Evolutionary conservation across 176 grass and related monocot genomes (phyloP).

Genomic region (Paspalum notatum): DNA sequence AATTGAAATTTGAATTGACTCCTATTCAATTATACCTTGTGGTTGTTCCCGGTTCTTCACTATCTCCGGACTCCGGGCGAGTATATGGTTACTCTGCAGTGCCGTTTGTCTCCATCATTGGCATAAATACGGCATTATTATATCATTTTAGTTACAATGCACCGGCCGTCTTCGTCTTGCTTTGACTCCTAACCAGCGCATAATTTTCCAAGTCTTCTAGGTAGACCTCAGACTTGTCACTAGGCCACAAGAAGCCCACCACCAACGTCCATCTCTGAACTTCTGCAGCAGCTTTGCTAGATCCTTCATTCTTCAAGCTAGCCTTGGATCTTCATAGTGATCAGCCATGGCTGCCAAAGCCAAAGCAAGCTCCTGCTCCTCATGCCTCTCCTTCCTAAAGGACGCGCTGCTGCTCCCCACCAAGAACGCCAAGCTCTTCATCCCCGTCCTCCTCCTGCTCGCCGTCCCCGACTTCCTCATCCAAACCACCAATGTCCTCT

Average conservation of each 20-base stretch:
- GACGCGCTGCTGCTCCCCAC: constrained; percentile 27
- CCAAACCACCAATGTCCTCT: background rate
- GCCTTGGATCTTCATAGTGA: background rate
- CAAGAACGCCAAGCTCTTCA: constrained; percentile 33
- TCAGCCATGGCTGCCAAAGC: constrained; percentile 31
- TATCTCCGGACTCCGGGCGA: too few relatives aligned
- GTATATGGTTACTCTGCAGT: too few relatives aligned
- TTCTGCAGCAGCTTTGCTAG: background rate
- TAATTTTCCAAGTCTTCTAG: background rate
- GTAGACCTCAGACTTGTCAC: background rate
- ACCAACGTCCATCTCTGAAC: background rate
- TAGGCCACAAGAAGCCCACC: background rate
- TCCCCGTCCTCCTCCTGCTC: constrained; percentile 5
- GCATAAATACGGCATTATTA: too few relatives aligned
- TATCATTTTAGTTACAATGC: too few relatives aligned
- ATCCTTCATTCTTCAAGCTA: background rate
- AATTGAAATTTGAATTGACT: too few relatives aligned
- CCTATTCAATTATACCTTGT: too few relatives aligned
- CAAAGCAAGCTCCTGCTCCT: background rate
- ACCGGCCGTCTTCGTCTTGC: background rate
- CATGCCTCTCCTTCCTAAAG: constrained; percentile 32
- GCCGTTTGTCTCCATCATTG: too few relatives aligned
- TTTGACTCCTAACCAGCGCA: background rate
- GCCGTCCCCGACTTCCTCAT: background rate
- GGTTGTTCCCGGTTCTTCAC: too few relatives aligned